A percentile compares a stretch with the other conserved stretches of the same genome.
Evolutionary conservation across 2,329 filamentous ascomycete species (phyloP).

Genomic region (Nemania serpens): DNA sequence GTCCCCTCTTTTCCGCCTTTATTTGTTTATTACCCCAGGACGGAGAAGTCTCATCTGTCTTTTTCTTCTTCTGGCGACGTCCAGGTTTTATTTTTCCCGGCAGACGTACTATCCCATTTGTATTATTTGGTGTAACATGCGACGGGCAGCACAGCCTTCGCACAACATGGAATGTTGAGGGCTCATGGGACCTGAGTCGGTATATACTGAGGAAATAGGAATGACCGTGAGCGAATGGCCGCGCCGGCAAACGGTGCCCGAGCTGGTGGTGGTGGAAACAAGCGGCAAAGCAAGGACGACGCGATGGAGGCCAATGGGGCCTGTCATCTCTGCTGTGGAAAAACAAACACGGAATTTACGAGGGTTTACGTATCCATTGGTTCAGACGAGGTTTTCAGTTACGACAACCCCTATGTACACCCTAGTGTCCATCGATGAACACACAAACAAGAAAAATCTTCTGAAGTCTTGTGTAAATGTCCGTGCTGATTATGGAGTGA

Average conservation of each 20-base stretch:
- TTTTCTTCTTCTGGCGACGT: conserved; percentile 34
- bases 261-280: conserved; percentile 2
- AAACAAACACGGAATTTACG: conserved; percentile 37
- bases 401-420: conserved; percentile 31
- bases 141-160: conserved; percentile 19
- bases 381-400: conserved; percentile 31
- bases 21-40: conserved; percentile 35
- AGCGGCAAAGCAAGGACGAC: conserved; percentile 24
- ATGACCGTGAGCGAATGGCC: not conserved
- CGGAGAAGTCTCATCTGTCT: conserved; percentile 31
- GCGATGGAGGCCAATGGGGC: conserved; percentile 26
- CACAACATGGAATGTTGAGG: conserved; percentile 23
- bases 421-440: conserved; percentile 35
- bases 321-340: conserved; percentile 23
- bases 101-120: conserved; percentile 23
- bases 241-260: not conserved
- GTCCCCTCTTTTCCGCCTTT: conserved; percentile 37
- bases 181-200: conserved; percentile 14
- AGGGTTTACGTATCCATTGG: conserved; percentile 39
- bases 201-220: conserved; percentile 28
- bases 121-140: conserved; percentile 31
- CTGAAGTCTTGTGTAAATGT: not conserved
- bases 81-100: conserved; percentile 35
- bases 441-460: conserved; percentile 24
- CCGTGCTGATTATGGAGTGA: not conserved